Base-by-base conservation (phyloP, 306 rosid genomes). In the Cucumis melo region DNA sequence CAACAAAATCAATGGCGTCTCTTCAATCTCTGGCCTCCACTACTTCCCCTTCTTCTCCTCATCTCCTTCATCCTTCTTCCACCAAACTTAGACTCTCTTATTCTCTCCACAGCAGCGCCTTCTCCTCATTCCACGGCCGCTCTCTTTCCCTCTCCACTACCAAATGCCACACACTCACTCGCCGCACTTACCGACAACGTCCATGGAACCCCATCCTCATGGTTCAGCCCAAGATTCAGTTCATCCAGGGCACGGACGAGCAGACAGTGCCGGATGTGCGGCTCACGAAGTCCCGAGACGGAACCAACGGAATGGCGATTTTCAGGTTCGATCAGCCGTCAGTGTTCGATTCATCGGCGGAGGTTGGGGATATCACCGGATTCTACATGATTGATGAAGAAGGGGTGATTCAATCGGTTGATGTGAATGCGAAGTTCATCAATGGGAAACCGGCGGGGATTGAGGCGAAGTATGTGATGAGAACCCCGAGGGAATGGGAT, bases 201-300 rank as follows among this genome's bases (percentile, higher is more conserved):
- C 41, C 80, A 34, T 79, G 86, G 5, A 65, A 38, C 5, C 57
- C 81, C 36, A 63, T 75, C 66, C 86, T 85, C 87, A 90, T 95
- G 99, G 90, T 62, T 41, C 82, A 80, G 78, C 93, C 98, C 20
- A 81, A 66, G 41, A 95, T 95, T 79, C 99, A 95, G 85, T 95
- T 95, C 86, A 95, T 95, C 84, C 99, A 92, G 79, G 98, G 99
- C 82, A 95, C 98, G 38, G 98, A 92, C 83, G 99, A 95, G 65
- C 92, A 84, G 81, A 95, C 99, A 77, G 65, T 88, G 74, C 99
- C 99, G 10, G 99, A 95, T 78, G 99, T 95, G 68, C 87, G 81
- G 85, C 86, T 95, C 36, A 95, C 99, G 27, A 88, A 91, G 84
- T 92, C 99, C 34, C 87, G 87, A 83, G 99, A 95, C 70, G 99